Percentiles rank a stretch among this genome's conserved stretches.
phyloP scores from a whole-genome alignment of 106 monocot genomes.

The Apostasia ramifera region DNA sequence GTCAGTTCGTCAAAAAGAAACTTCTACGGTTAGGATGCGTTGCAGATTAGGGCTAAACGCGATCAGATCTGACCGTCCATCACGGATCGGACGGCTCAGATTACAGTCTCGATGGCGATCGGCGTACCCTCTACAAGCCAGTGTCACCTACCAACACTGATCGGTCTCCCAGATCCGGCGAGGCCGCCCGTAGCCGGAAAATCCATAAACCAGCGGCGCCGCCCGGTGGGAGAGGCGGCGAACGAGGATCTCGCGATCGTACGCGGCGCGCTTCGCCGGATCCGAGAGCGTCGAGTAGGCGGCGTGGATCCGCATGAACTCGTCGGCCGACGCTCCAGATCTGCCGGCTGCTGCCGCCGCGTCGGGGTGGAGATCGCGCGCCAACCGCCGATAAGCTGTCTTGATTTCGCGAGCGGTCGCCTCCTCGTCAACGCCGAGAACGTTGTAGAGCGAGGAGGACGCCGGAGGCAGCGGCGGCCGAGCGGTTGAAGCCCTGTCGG shows the following conservation, averaged over 20 bases:
- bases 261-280: conserved; percentile 53
- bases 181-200: background rate
- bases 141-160: conserved; percentile 62
- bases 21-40: background rate
- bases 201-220: background rate
- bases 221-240: background rate
- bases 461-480: background rate
- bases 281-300: conserved; percentile 77
- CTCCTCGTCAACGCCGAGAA: background rate
- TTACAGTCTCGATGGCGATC: too few relatives aligned
- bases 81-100: background rate
- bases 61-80: background rate
- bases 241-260: conserved; percentile 28
- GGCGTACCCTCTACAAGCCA: background rate
- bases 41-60: background rate
- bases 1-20: background rate
- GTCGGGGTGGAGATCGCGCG: conserved; percentile 51
- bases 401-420: conserved; percentile 1
- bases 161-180: conserved; percentile 84
- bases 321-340: conserved; percentile 23
- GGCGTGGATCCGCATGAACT: conserved; percentile 52
- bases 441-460: conserved; percentile 1
- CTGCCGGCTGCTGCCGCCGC: conserved; percentile 14
- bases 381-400: conserved; percentile 31
- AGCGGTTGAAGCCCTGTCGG: background rate